Conservation (phyloP, 345 rosid genomes). For the Alliaria petiolata region DNA sequence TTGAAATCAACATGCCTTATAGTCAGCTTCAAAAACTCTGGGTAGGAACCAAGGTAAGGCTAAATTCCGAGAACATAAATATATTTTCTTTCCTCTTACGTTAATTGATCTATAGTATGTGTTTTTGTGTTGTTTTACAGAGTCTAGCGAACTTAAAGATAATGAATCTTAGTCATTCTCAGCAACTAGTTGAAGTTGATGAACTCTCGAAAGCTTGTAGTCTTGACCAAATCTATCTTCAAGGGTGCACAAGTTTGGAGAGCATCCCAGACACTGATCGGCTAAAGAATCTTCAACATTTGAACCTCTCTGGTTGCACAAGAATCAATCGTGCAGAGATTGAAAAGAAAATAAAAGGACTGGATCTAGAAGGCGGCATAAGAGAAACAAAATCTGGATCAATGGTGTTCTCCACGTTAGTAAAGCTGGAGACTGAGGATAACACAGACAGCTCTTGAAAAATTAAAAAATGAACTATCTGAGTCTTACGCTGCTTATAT, state of each 20-base stretch:
- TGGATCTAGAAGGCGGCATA: slow-evolving; percentile 5
- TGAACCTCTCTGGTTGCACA: slow-evolving; percentile 11
- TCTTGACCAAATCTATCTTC: slow-evolving; percentile 15
- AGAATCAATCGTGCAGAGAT: neutral
- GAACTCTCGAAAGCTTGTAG: too few species aligned
- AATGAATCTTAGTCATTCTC: too few species aligned
- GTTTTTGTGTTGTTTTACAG: too few species aligned
- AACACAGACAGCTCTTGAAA: neutral
- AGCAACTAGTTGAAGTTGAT: too few species aligned
- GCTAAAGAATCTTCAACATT: neutral
- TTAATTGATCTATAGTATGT: too few species aligned
- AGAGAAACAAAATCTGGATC: slow-evolving; percentile 1
- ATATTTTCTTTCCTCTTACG: too few species aligned
- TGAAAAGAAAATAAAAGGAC: neutral
- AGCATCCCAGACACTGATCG: neutral
- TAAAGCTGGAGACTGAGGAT: neutral
- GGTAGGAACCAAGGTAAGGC: too few species aligned
- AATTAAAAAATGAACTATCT: neutral
- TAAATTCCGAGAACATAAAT: too few species aligned
- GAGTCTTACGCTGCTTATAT: neutral
- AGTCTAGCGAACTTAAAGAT: too few species aligned
- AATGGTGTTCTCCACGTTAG: neutral
- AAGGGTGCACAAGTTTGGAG: slow-evolving; percentile 13
- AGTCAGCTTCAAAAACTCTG: too few species aligned
- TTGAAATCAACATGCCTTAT: too few species aligned